phyloP scores from a whole-genome alignment of 495 filamentous ascomycete genomes.

The Neurospora tetrasperma region DNA sequence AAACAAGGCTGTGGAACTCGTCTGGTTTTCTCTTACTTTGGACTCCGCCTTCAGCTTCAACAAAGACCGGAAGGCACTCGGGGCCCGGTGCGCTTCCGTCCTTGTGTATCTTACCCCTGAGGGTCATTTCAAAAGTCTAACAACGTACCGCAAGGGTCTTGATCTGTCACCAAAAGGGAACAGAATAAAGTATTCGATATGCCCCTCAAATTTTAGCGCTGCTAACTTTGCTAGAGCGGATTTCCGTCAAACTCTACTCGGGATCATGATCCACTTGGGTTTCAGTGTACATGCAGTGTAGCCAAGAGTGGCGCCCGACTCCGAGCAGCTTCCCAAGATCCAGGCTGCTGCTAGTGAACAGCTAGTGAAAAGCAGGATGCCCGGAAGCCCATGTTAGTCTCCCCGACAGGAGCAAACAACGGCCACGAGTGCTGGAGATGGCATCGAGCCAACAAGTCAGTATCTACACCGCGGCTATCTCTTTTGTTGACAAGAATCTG shows the following conservation, averaged over 20 bases:
- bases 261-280: background rate
- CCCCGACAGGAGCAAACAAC: background rate
- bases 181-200: background rate
- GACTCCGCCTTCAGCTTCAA: background rate
- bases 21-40: background rate
- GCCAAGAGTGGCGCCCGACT: background rate
- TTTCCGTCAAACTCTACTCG: background rate
- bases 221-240: background rate
- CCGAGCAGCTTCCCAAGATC: background rate
- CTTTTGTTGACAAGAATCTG: background rate
- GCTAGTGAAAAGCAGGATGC: background rate
- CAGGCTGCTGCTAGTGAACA: background rate
- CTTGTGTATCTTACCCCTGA: background rate
- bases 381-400: background rate
- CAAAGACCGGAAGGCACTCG: background rate
- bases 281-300: background rate
- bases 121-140: background rate
- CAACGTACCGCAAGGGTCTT: background rate
- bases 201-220: background rate
- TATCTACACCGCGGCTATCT: background rate
- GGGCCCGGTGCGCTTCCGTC: background rate
- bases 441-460: background rate
- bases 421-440: background rate
- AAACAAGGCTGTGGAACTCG: constrained; percentile 11
- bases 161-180: background rate